These are phyloP conservation scores for Scytalidium sp. DNA, from an alignment of 2,329 filamentous ascomycete genomes.

Conservation along the genomic window DNA sequence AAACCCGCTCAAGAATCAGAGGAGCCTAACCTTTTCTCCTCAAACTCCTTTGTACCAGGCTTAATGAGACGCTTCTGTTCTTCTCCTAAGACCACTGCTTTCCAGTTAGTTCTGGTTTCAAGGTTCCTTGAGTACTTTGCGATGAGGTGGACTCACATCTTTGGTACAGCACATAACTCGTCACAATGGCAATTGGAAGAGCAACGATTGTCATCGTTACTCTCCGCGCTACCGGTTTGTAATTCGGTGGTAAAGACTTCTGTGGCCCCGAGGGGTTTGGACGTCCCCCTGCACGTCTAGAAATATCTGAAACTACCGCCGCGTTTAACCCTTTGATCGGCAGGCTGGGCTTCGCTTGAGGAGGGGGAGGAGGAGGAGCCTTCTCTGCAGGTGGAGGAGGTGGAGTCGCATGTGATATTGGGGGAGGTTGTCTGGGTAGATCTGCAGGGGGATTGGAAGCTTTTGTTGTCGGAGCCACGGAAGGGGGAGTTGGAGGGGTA, in stretches of 20 bases:
- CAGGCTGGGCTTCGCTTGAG: constrained; percentile 7
- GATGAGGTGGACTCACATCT: constrained; percentile 21
- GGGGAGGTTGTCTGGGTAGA: not conserved
- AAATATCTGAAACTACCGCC: constrained; percentile 24
- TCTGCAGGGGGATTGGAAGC: constrained; percentile 2
- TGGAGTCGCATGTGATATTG: not conserved
- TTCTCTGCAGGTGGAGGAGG: not conserved
- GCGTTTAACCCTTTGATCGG: constrained; percentile 25
- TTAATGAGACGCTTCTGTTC: constrained; percentile 14
- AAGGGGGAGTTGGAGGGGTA: not conserved
- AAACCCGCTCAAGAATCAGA: no score
- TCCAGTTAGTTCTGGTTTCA: not conserved
- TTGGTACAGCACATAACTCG: constrained; percentile 29
- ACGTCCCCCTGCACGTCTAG: constrained; percentile 22
- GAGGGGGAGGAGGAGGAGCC: not conserved
- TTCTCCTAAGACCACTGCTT: constrained; percentile 16
- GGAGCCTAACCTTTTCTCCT: no score
- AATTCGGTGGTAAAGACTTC: constrained; percentile 22
- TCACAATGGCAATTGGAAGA: constrained; percentile 27
- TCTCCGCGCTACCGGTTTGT: constrained; percentile 24
- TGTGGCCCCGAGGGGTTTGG: constrained; percentile 9
- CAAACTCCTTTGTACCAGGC: not conserved
- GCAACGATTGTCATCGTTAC: constrained; percentile 28
- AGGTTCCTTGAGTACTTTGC: no score
- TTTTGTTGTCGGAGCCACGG: not conserved